These are phyloP conservation scores for Microbotryum intermedium DNA, from an alignment of 1,284 basidiomycete genomes.

Conservation along the genomic window DNA sequence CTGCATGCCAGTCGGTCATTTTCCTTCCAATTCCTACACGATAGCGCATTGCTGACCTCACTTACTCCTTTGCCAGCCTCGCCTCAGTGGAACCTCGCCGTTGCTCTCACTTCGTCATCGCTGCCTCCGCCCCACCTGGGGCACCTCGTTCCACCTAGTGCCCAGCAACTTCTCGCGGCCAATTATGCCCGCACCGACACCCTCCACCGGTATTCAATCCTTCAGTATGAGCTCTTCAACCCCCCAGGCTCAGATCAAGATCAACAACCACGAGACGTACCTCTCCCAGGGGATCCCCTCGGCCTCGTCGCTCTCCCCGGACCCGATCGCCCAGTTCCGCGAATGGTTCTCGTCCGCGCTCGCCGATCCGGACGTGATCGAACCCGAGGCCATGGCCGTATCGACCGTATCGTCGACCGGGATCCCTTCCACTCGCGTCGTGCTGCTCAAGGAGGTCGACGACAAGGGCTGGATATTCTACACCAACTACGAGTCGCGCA, in stretches of 20 bases:
- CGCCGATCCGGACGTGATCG: slow-evolving; percentile 49
- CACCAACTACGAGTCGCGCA: slow-evolving; percentile 91
- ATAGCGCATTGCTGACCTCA: too few species aligned
- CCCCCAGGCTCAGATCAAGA: slow-evolving; percentile 2
- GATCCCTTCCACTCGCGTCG: slow-evolving; percentile 76
- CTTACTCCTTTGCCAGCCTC: too few species aligned
- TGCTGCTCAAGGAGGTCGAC: slow-evolving; percentile 85
- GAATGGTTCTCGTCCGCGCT: slow-evolving; percentile 66
- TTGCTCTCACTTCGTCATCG: too few species aligned
- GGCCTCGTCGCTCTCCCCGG: slow-evolving; percentile 50
- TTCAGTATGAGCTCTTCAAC: not conserved
- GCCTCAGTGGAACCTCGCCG: too few species aligned
- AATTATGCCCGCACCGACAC: too few species aligned
- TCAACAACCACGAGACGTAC: slow-evolving; percentile 25
- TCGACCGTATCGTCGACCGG: slow-evolving; percentile 61
- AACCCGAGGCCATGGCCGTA: slow-evolving; percentile 81
- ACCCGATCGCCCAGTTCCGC: slow-evolving; percentile 73
- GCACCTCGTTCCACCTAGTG: too few species aligned
- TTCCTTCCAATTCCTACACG: too few species aligned
- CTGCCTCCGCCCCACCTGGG: too few species aligned
- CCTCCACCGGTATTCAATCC: not conserved
- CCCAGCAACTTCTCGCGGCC: too few species aligned
- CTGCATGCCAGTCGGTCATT: too few species aligned
- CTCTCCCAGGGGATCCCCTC: slow-evolving; percentile 44
- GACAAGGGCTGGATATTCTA: slow-evolving; percentile 82